These are phyloP conservation scores for Podaxis sp. DNA, from an alignment of 768 basidiomycete species.

Conservation along the genomic window DNA sequence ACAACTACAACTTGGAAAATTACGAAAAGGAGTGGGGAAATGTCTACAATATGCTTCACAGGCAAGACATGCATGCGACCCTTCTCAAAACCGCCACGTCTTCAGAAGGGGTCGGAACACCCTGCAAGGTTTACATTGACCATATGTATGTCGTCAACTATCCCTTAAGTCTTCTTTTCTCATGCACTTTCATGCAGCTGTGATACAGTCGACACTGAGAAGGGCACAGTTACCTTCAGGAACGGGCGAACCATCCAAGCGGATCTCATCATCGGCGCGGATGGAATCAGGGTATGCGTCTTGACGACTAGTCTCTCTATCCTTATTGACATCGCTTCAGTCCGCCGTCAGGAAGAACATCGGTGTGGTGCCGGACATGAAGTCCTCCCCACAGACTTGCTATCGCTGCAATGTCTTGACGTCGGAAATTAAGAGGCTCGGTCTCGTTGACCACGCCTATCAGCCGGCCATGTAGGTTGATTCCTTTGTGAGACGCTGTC, in stretches of 20 bases:
- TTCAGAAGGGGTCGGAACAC: conserved; percentile 20
- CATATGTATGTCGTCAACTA: conserved; percentile 16
- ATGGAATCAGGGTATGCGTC: conserved; percentile 25
- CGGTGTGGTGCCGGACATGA: conserved; percentile 23
- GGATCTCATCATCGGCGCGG: conserved; percentile 28
- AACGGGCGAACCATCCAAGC: conserved; percentile 21
- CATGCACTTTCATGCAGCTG: conserved; percentile 14
- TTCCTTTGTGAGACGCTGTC: background rate
- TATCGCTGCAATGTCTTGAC: conserved; percentile 27
- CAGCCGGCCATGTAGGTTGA: conserved; percentile 25
- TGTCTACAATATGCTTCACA: conserved; percentile 27
- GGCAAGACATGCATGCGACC: conserved; percentile 28
- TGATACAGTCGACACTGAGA: conserved; percentile 19
- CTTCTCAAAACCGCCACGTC: conserved; percentile 23
- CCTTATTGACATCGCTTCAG: conserved; percentile 8
- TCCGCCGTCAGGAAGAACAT: conserved; percentile 22
- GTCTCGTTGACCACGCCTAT: conserved; percentile 24
- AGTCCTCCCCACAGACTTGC: conserved; percentile 27
- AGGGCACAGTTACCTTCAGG: conserved; percentile 20
- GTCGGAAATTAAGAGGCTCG: conserved; percentile 23
- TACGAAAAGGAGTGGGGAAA: conserved; percentile 27
- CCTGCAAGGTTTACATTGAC: conserved; percentile 22
- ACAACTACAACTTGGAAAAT: conserved; percentile 24
- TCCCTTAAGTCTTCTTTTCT: background rate
- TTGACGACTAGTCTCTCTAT: background rate